Conservation (phyloP, 805 yeast species). For the Grigorovia jiainica region DNA sequence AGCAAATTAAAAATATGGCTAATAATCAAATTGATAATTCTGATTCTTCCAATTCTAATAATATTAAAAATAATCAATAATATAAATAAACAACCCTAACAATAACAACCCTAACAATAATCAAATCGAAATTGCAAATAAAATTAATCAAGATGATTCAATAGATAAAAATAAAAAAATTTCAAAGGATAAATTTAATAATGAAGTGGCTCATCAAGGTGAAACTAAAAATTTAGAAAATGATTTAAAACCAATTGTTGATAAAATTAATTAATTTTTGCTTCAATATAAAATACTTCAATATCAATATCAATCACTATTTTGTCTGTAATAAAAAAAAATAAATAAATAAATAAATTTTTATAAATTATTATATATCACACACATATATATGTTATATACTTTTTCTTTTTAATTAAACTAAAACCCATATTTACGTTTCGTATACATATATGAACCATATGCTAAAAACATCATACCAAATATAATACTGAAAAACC, state of each 20-base stretch:
- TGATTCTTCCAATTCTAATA: not conserved
- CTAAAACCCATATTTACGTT: slow-evolving; percentile 32
- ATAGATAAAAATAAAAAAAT: slow-evolving; percentile 6
- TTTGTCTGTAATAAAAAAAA: not conserved
- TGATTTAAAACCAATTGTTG: slow-evolving; percentile 14
- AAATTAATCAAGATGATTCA: slow-evolving; percentile 1
- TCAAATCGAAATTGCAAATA: slow-evolving; percentile 1
- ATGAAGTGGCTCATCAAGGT: slow-evolving; percentile 24
- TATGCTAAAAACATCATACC: slow-evolving; percentile 41
- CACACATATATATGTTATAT: too few relatives aligned
- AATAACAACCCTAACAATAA: too few relatives aligned
- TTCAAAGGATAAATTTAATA: slow-evolving; percentile 20
- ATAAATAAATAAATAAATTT: too few relatives aligned
- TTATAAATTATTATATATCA: too few relatives aligned
- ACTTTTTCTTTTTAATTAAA: too few relatives aligned
- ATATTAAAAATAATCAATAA: not conserved
- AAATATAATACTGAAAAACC: slow-evolving; percentile 51
- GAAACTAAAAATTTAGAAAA: slow-evolving; percentile 21
- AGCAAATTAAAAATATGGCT: not conserved
- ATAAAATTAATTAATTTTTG: too few relatives aligned
- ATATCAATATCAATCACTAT: not conserved
- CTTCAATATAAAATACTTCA: not conserved
- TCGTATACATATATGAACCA: slow-evolving; percentile 40
- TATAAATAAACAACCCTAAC: not conserved
- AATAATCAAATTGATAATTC: not conserved